Base-by-base conservation (phyloP, 192 early-diverging fungal species). In the Dissophora ornata region DNA sequence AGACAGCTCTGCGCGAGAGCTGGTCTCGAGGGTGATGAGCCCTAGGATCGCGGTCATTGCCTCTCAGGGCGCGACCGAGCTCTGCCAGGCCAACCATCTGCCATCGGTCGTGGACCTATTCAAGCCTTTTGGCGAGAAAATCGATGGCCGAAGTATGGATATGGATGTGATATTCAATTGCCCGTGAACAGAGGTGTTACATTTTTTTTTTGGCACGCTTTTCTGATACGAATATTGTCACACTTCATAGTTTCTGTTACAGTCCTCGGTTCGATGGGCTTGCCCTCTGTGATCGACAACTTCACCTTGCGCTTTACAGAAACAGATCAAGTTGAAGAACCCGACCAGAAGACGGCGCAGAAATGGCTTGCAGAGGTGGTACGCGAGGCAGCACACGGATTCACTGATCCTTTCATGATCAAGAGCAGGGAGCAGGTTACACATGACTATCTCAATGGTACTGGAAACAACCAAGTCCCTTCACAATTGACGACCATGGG, bases 21-120 rank as follows among this genome's bases (percentile, higher is more conserved):
- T 87, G 55, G 73, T 93, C 44, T 69, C 81, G 10, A 77, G 74
- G 19, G 64, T 79, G 44, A 70, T 92, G 44, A 78, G 86, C 24
- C 93, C 93, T 21, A 61, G 89, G 22, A 80, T 94, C 25, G 91
- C 89, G 1, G 86, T 93, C 25, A 68, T 84, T 12, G 81, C 90
- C 4, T 89, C 89, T 16, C 67, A 67, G 33, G 90, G 89, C 62
- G 90, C 86, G 0, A 88, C 90, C 9, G 85, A 83, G 21, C 58
- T 90, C 13, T 89, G 85, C 50, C 82, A 80, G 50, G 77, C 75
- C 13, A 93, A 89, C 60, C 77, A 86, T 29, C 67, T 93, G 30
- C 71, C 84, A 11, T 81, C 83, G 1, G 71, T 93, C 40, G 83
- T 81, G 3, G 84, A 91, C 48, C 68, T 93, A 16, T 60, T 94